Base-by-base conservation (phyloP, 2,329 filamentous ascomycete genomes). In the Tothia fuscella region DNA sequence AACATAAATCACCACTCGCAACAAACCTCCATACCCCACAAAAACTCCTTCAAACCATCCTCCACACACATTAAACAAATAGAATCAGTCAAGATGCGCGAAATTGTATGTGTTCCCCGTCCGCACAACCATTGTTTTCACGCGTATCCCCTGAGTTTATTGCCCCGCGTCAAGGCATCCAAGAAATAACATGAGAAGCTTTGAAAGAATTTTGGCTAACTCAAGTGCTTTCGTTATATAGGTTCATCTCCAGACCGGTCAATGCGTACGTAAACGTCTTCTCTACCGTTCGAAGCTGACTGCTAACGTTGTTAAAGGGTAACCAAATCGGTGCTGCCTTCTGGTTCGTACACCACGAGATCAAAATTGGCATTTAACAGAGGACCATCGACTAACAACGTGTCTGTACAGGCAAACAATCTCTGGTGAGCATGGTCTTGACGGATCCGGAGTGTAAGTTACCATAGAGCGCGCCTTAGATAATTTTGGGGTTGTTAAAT, bases 261-360 rank as follows among this genome's bases (percentile, higher is more conserved):
- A 98, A 80, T 96, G 91, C 76, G 89, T 95, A 79, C 72, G 80
- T 76, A 43, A 29, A 48, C 42, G 35, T 45, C 38, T 33, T 31
- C 24, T 21, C 21, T 25, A 33, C 38, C 47, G 26, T 46, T 37
- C 38, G 40, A 38, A 43, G 45, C 35, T 48, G 36, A 45, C 45
- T 20, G 43, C 57, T 62, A 44, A 62, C 52, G 44, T 42, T 57
- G 47, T 49, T 43, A 56, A 59, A 95, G 89, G 91, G 91, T 79
- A 98, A 98, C 83, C 91, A 98, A 85, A 94, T 96, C 58, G 91
- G 91, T 89, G 91, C 91, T 76, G 91, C 91, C 71, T 98, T 98
- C 79, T 98, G 91, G 82, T 85, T 70, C 55, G 78, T 72, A 52
- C 25, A 47, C 39, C 22, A 3, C 36, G 24, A 7, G 7, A 14